A percentile compares a stretch with the other conserved stretches of the same genome.
Conservation (phyloP, 331 rosid species). For the Rosa hybrid region DNA sequence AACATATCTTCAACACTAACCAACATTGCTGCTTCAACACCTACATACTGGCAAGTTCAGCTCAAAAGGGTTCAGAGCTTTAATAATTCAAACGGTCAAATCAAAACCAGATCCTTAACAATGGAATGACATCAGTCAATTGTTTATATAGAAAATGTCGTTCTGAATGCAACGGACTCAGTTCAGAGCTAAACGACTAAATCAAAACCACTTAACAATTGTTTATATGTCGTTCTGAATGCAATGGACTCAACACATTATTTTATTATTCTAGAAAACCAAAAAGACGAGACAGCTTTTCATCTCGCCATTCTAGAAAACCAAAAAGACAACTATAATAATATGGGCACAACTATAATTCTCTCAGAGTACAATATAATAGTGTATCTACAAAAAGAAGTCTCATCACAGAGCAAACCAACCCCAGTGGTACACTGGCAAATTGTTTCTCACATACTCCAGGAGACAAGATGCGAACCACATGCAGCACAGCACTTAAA, state of each 20-base stretch:
- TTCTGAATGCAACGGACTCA: too few relatives aligned
- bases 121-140: too few relatives aligned
- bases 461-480: not conserved
- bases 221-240: too few relatives aligned
- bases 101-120: not conserved
- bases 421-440: not conserved
- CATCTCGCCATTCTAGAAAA: too few relatives aligned
- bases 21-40: not conserved
- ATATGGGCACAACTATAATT: not conserved
- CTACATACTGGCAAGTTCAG: not conserved
- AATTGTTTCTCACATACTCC: slow-evolving; percentile 6
- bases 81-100: not conserved
- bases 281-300: too few relatives aligned
- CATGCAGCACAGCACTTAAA: slow-evolving; percentile 17
- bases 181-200: too few relatives aligned
- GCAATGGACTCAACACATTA: too few relatives aligned
- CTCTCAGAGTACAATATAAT: not conserved
- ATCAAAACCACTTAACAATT: too few relatives aligned
- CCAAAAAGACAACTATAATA: not conserved
- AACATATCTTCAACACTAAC: not conserved
- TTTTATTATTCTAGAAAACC: too few relatives aligned
- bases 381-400: slow-evolving; percentile 23
- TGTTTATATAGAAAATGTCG: too few relatives aligned
- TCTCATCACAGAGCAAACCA: not conserved
- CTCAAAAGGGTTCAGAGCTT: not conserved